These are phyloP conservation scores for Phytopythium montanum DNA, from an alignment of 352 stramenopile genomes.

Conservation along the genomic window DNA sequence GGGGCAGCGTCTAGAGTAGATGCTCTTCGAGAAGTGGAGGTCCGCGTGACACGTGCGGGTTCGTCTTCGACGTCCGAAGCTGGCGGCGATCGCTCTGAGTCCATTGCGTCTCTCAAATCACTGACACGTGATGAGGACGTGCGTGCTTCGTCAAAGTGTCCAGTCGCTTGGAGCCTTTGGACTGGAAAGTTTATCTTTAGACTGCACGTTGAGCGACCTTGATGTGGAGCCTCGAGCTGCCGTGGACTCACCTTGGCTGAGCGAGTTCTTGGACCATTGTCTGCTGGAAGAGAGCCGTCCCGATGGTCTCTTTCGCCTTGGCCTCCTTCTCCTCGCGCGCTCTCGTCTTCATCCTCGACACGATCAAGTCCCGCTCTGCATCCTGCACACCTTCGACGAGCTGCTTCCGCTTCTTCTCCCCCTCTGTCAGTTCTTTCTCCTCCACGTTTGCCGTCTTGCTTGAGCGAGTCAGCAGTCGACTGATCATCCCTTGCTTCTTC, in stretches of 20 bases:
- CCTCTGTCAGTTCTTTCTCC: slow-evolving; percentile 18
- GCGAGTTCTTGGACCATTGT: slow-evolving; percentile 46
- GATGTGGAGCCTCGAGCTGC: too few relatives aligned
- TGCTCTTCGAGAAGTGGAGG: not conserved
- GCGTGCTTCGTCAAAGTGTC: not conserved
- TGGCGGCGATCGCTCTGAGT: not conserved
- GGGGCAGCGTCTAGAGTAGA: not conserved
- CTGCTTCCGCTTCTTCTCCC: slow-evolving; percentile 34
- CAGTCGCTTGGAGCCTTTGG: not conserved
- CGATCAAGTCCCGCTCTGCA: slow-evolving; percentile 20
- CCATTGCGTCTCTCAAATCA: not conserved
- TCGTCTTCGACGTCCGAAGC: not conserved
- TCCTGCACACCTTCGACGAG: slow-evolving; percentile 23
- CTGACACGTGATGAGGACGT: not conserved
- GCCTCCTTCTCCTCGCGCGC: slow-evolving; percentile 31
- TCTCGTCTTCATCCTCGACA: slow-evolving; percentile 30
- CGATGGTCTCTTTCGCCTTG: slow-evolving; percentile 26
- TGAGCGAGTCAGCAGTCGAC: slow-evolving; percentile 19
- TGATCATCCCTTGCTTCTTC: slow-evolving; percentile 19
- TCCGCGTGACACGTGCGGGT: not conserved
- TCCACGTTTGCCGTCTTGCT: slow-evolving; percentile 1
- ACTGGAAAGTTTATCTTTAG: not conserved
- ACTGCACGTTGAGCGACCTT: not conserved
- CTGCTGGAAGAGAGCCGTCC: slow-evolving; percentile 46
- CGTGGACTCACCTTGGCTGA: slow-evolving; percentile 7